Base-by-base conservation (phyloP, 805 yeast genomes). In the Wickerhamomyces chaumierensis region DNA sequence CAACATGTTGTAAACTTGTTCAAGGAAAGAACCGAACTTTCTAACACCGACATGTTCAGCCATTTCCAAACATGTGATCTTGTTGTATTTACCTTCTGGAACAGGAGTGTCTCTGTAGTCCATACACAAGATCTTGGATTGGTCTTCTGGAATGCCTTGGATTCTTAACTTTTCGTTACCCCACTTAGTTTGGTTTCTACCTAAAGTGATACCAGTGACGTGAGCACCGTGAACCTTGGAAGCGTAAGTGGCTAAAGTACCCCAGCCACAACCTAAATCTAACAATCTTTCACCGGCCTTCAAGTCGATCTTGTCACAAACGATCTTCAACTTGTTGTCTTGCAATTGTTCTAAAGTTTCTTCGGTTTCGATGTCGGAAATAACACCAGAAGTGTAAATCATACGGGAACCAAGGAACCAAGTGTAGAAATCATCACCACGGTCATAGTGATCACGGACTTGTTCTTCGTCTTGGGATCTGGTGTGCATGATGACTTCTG, bases 191-290 rank as follows among this genome's bases (percentile, higher is more conserved):
- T 86, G 96, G 67, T 86, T 86, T 57, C 71, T 78, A 57, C 96
- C 95, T 45, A 86, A 69, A 34, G 96, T 86, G 52, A 86, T 66
- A 65, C 95, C 96, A 39, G 95, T 86, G 42, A 82, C 94, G 39
- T 73, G 61, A 35, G 95, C 95, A 42, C 88, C 94, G 53, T 80
- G 79, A 56, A 80, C 77, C 45, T 78, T 72, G 3, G 94, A 82
- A 23, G 92, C 87, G 60, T 68, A 85, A 23, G 90, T 70, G 35
- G 94, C 86, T 56, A 88, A 70, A 37, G 96, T 82, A 57, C 96
- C 96, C 96, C 96, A 86, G 51, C 96, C 96, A 63, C 95, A 86
- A 45, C 96, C 96, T 42, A 86, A 65, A 56, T 86, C 96, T 43
- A 86, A 75, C 58, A 85, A 67, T 44, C 65, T 66, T 48, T 86